Conservation (phyloP, 495 filamentous ascomycete species). For the Saxophila tyrrhenica region DNA sequence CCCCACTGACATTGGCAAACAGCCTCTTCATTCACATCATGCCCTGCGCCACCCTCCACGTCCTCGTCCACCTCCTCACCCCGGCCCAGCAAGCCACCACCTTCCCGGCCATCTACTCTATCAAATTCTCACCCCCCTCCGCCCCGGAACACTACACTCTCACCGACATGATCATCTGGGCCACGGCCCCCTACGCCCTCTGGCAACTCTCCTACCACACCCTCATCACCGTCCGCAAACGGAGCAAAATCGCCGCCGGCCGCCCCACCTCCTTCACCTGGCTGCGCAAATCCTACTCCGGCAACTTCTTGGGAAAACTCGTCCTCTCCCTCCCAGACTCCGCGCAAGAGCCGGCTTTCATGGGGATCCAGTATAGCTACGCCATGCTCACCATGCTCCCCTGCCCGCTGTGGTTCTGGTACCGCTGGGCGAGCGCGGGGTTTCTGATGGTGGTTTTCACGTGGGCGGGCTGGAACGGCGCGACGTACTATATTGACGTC, state of each 20-base stretch:
- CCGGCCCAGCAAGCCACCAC: conserved; percentile 49
- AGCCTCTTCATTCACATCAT: conserved; percentile 98
- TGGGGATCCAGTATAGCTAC: conserved; percentile 89
- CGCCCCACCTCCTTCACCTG: conserved; percentile 95
- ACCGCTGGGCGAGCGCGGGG: conserved; percentile 59
- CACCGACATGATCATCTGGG: conserved; percentile 80
- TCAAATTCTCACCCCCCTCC: conserved; percentile 60
- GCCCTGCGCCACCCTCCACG: conserved; percentile 87
- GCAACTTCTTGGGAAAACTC: conserved; percentile 73
- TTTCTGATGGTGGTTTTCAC: conserved; percentile 72
- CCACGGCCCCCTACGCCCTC: conserved; percentile 77
- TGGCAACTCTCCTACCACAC: conserved; percentile 92
- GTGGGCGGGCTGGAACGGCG: conserved; percentile 91
- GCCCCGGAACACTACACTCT: conserved; percentile 70
- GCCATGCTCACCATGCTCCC: conserved; percentile 88
- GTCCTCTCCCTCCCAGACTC: conserved; percentile 64
- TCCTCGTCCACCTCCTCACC: conserved; percentile 71
- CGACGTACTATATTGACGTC: conserved; percentile 94
- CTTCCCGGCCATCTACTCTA: conserved; percentile 79
- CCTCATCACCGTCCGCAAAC: conserved; percentile 82
- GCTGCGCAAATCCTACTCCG: conserved; percentile 81
- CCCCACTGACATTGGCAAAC: neutral
- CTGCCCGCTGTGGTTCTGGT: conserved; percentile 92
- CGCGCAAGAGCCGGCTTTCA: conserved; percentile 83
- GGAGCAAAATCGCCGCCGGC: conserved; percentile 89